A percentile compares a stretch with the other conserved stretches of the same genome.
Evolutionary conservation across 2,329 filamentous ascomycete genomes (phyloP).

Genomic region (Rutstroemia sp.): DNA sequence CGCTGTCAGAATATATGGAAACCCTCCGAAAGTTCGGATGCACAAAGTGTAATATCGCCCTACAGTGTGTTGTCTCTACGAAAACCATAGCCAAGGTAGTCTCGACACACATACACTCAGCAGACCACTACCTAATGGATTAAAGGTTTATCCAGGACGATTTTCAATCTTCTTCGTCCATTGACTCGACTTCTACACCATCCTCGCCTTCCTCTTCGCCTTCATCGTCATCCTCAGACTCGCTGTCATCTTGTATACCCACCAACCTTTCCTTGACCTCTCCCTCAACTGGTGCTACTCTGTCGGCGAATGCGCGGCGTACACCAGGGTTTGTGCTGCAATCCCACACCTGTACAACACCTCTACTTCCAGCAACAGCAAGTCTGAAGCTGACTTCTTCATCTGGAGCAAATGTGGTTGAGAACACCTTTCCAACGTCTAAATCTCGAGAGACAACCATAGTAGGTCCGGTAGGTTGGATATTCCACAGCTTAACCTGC

Average conservation of each 20-base stretch:
- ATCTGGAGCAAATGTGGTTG: constrained; percentile 83
- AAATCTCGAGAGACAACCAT: constrained; percentile 90
- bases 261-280: constrained; percentile 71
- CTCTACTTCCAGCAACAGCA: constrained; percentile 90
- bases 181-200: constrained; percentile 42
- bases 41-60: neutral
- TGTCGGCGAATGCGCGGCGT: constrained; percentile 72
- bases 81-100: no score
- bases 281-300: constrained; percentile 52
- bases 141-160: neutral
- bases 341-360: constrained; percentile 79
- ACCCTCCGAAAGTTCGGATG: neutral
- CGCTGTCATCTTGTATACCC: constrained; percentile 58
- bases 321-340: constrained; percentile 79
- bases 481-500: constrained; percentile 95
- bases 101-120: neutral
- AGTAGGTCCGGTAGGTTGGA: constrained; percentile 69
- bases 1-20: neutral
- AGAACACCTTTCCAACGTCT: constrained; percentile 92
- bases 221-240: constrained; percentile 45
- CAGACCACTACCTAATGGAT: neutral
- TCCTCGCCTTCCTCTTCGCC: constrained; percentile 50
- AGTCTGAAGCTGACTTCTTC: constrained; percentile 84
- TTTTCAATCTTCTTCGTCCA: constrained; percentile 45
- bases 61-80: no score